A percentile compares a stretch with the other conserved stretches of the same genome.
phyloP scores from a whole-genome alignment of 306 rosid species.

The Lathyrus oleraceus region DNA sequence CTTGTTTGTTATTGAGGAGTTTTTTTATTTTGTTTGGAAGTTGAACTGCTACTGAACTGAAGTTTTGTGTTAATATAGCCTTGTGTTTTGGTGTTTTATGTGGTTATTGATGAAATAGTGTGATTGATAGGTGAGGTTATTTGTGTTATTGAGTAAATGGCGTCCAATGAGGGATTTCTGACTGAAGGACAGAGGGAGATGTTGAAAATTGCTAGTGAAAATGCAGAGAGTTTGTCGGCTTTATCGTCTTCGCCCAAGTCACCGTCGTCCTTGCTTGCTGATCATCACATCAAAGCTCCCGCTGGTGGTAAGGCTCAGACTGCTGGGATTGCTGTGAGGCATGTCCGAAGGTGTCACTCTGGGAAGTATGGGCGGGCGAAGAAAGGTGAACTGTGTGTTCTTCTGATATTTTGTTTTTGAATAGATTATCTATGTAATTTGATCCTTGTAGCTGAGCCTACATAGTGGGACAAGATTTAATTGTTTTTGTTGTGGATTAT shows the following conservation, averaged over 20 bases:
- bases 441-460: no score
- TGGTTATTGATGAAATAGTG: slow-evolving; percentile 3
- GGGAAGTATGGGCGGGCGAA: slow-evolving; percentile 79
- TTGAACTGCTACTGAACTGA: neutral
- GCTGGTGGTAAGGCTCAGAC: slow-evolving; percentile 71
- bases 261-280: slow-evolving; percentile 69
- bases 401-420: neutral
- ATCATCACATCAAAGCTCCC: slow-evolving; percentile 77
- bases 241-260: slow-evolving; percentile 90
- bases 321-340: slow-evolving; percentile 75
- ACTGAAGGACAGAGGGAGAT: slow-evolving; percentile 85
- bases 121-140: slow-evolving; percentile 14
- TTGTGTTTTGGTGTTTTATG: neutral
- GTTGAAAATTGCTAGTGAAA: slow-evolving; percentile 71
- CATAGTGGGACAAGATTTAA: no score
- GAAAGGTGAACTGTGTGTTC: slow-evolving; percentile 63
- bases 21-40: neutral
- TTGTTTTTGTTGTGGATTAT: no score
- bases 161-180: slow-evolving; percentile 86
- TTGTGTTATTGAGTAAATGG: slow-evolving; percentile 48
- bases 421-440: slow-evolving; percentile 5
- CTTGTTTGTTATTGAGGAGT: neutral
- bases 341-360: slow-evolving; percentile 81
- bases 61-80: neutral
- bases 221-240: slow-evolving; percentile 76